A percentile compares a stretch with the other conserved stretches of the same genome.
phyloP scores from a whole-genome alignment of 208 protist species.

The Trypanosoma vivax region DNA sequence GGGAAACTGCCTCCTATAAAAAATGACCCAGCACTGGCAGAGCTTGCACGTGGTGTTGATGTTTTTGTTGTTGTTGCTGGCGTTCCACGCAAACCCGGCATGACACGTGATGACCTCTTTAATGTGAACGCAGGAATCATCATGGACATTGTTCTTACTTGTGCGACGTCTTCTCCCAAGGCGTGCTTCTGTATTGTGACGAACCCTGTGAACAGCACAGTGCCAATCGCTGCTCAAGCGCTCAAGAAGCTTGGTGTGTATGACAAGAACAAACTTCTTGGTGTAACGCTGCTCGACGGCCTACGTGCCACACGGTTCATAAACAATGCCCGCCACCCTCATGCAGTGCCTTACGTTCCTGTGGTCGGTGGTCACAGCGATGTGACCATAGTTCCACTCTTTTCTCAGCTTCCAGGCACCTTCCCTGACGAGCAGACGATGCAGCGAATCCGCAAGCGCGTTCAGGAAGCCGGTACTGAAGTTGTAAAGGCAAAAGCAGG shows the following conservation, averaged over 20 bases:
- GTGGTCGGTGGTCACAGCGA: constrained; percentile 96
- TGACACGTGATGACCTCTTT: constrained; percentile 97
- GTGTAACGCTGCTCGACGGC: constrained; percentile 91
- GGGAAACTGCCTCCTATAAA: constrained; percentile 64
- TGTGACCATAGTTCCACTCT: constrained; percentile 91
- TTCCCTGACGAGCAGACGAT: constrained; percentile 48
- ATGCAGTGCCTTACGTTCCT: constrained; percentile 46
- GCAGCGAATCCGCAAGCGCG: constrained; percentile 74
- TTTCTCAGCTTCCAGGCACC: constrained; percentile 68
- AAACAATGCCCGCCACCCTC: constrained; percentile 56
- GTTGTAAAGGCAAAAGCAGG: constrained; percentile 95
- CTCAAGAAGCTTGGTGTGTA: constrained; percentile 89
- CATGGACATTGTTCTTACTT: constrained; percentile 80
- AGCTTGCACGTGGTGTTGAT: constrained; percentile 74
- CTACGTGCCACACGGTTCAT: constrained; percentile 91
- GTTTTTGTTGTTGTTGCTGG: constrained; percentile 93
- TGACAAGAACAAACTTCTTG: constrained; percentile 83
- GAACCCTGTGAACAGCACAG: constrained; percentile 97
- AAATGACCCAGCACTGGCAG: constrained; percentile 48
- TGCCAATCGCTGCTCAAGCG: constrained; percentile 90
- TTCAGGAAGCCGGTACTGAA: constrained; percentile 93
- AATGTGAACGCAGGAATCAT: constrained; percentile 94
- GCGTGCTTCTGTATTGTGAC: constrained; percentile 91
- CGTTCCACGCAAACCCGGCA: constrained; percentile 95
- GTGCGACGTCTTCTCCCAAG: constrained; percentile 78